phyloP scores from a whole-genome alignment of 805 yeast genomes.

The Kuraishia hungarica region DNA sequence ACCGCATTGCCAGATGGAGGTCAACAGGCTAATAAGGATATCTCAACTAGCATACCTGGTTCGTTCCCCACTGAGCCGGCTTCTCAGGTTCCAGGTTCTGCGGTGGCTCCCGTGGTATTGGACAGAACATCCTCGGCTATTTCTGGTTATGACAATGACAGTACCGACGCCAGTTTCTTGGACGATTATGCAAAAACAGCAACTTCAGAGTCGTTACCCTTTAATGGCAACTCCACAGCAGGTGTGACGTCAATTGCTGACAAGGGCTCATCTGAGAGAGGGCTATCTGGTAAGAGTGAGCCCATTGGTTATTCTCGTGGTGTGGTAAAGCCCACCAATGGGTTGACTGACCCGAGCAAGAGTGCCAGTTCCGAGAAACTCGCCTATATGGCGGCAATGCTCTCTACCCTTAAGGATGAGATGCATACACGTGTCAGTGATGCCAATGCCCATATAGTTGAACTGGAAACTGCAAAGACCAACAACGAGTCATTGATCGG shows the following conservation, averaged over 20 bases:
- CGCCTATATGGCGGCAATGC: conserved; percentile 15
- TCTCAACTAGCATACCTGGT: background rate
- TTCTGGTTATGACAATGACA: background rate
- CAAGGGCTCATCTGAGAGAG: no score
- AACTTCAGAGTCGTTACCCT: background rate
- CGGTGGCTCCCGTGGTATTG: no score
- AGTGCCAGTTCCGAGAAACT: conserved; percentile 6
- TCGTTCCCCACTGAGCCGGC: no score
- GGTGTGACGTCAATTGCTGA: no score
- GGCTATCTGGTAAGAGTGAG: no score
- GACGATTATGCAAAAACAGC: background rate
- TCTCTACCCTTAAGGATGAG: conserved; percentile 27
- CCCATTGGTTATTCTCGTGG: no score
- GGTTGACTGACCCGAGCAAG: background rate
- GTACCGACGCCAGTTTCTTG: background rate
- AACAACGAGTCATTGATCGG: conserved; percentile 7
- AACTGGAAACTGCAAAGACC: conserved; percentile 31
- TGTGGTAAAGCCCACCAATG: background rate
- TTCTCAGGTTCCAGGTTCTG: no score
- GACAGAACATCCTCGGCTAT: background rate
- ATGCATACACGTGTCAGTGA: conserved; percentile 43
- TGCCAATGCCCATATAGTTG: conserved; percentile 46
- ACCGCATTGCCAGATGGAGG: background rate
- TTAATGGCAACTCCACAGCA: no score
- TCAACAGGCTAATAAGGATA: background rate